Percentiles rank a stretch among this genome's conserved stretches.
phyloP scores from a whole-genome alignment of 192 early-diverging fungal species.

The Geosiphon pyriformis region DNA sequence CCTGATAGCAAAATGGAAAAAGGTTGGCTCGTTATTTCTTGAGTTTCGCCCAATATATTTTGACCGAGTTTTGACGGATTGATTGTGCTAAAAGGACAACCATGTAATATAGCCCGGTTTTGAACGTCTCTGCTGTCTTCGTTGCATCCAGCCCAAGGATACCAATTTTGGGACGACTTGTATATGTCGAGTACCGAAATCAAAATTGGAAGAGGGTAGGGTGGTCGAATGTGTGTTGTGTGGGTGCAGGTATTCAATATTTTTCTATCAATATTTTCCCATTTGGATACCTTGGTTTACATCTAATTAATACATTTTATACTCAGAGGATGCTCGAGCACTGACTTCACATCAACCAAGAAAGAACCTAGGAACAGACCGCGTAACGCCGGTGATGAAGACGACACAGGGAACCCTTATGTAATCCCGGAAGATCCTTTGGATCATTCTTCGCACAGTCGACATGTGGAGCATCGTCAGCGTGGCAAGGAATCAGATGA shows the following conservation, averaged over 20 bases:
- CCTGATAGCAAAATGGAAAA: conserved; percentile 98
- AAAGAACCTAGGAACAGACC: conserved; percentile 17
- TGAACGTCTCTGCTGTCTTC: conserved; percentile 95
- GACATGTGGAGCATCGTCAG: background rate
- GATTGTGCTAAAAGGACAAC: background rate
- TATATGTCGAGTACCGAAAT: conserved; percentile 92
- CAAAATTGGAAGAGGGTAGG: conserved; percentile 83
- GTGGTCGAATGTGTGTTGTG: conserved; percentile 93
- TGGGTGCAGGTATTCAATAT: conserved; percentile 56
- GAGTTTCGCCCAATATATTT: background rate
- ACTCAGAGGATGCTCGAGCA: conserved; percentile 22
- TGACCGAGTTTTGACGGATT: background rate
- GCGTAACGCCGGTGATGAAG: background rate
- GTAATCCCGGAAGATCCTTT: background rate
- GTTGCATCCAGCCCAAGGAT: conserved; percentile 95
- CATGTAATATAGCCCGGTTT: conserved; percentile 72
- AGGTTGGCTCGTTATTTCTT: conserved; percentile 45
- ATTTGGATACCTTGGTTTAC: background rate
- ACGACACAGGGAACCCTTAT: background rate
- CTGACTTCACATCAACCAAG: conserved; percentile 14
- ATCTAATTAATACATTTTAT: background rate
- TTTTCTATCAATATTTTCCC: background rate
- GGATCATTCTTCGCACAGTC: background rate
- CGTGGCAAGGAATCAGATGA: background rate
- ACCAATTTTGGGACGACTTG: conserved; percentile 98